Conservation (phyloP, 2,329 filamentous ascomycete species). For the Fusarium fracticaudum region DNA sequence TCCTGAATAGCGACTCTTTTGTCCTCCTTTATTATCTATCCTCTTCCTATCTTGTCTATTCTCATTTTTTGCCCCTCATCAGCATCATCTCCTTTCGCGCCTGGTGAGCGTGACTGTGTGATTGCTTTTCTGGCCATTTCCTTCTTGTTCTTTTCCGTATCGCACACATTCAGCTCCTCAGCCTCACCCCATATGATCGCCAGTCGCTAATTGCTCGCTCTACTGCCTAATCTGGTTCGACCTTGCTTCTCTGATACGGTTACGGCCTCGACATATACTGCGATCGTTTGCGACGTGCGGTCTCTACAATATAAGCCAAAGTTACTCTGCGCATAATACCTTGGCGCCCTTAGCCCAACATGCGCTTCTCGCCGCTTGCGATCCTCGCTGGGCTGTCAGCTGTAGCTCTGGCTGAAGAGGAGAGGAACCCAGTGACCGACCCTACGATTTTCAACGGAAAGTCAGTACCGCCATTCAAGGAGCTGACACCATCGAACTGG, state of each 20-base stretch:
- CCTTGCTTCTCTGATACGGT: slow-evolving; percentile 2
- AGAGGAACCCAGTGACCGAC: slow-evolving; percentile 45
- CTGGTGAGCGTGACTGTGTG: slow-evolving; percentile 31
- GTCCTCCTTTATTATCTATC: slow-evolving; percentile 23
- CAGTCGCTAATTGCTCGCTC: slow-evolving; percentile 28
- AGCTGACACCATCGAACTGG: slow-evolving; percentile 67
- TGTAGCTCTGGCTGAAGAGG: slow-evolving; percentile 47
- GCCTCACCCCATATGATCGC: slow-evolving; percentile 21
- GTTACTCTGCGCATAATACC: not conserved
- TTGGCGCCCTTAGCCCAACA: slow-evolving; percentile 33
- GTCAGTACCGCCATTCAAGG: slow-evolving; percentile 71
- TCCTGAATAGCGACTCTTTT: slow-evolving; percentile 28
- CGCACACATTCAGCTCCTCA: slow-evolving; percentile 9
- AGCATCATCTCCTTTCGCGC: slow-evolving; percentile 23
- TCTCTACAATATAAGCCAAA: not conserved
- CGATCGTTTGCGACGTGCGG: not conserved
- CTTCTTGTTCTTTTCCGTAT: slow-evolving; percentile 13
- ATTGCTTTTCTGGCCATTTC: slow-evolving; percentile 19
- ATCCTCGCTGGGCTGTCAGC: slow-evolving; percentile 57
- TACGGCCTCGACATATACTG: not conserved
- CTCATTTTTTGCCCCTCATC: slow-evolving; percentile 24
- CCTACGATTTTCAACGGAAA: slow-evolving; percentile 73
- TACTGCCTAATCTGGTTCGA: slow-evolving; percentile 12
- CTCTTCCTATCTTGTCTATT: slow-evolving; percentile 5
- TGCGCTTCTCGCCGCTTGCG: slow-evolving; percentile 52